Conservation (phyloP, 2,329 filamentous ascomycete species). For the Colletotrichum nymphaeae region DNA sequence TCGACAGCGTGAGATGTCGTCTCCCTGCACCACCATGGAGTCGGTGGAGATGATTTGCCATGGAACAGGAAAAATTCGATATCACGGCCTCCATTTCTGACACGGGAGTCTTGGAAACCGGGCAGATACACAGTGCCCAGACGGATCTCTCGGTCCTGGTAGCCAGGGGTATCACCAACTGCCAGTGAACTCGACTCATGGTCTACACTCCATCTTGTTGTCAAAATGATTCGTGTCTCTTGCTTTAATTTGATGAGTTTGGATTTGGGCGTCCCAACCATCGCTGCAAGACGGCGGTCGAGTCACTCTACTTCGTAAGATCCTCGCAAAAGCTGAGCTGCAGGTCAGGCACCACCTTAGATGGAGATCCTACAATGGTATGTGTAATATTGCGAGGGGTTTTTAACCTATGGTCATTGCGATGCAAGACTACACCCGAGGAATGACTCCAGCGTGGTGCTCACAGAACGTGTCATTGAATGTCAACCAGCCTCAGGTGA, state of each 20-base stretch:
- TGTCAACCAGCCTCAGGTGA: not conserved
- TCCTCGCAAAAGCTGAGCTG: not conserved
- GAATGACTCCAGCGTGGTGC: not conserved
- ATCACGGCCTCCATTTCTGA: slow-evolving; percentile 1
- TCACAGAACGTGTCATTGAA: not conserved
- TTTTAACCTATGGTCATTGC: not conserved
- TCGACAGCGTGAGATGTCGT: slow-evolving; percentile 11
- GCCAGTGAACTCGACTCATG: not conserved
- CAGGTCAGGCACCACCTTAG: not conserved
- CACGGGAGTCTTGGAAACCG: not conserved
- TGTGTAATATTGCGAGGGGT: not conserved
- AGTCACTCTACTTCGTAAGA: not conserved
- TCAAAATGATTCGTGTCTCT: not conserved
- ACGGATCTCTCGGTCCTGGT: slow-evolving; percentile 2
- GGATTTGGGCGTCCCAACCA: not conserved
- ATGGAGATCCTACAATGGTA: not conserved
- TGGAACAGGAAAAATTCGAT: not conserved
- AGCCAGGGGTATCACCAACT: not conserved
- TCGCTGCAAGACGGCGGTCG: not conserved
- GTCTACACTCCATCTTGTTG: not conserved
- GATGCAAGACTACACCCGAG: not conserved
- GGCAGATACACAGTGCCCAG: not conserved
- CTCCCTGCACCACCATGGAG: slow-evolving; percentile 20
- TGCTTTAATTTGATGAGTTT: not conserved
- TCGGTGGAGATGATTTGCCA: not conserved